Evolutionary conservation across 306 rosid genomes (phyloP).

Genomic region (Ormosia emarginata): DNA sequence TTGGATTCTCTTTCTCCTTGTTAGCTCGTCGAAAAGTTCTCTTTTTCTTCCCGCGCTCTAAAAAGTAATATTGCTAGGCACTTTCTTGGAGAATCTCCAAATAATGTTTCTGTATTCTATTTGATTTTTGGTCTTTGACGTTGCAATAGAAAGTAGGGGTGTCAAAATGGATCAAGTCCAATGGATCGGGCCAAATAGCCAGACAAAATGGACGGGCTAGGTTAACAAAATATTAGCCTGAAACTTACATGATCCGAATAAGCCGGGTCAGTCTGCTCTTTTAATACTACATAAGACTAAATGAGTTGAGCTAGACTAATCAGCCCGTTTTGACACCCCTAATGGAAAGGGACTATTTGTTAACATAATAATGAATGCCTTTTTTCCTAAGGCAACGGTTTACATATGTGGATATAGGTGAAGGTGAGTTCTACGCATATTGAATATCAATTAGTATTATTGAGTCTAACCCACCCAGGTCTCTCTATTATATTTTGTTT

Average conservation of each 20-base stretch:
- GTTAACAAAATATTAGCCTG: too few relatives aligned
- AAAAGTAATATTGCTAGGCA: neutral
- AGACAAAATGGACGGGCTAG: too few relatives aligned
- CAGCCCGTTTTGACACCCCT: too few relatives aligned
- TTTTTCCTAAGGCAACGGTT: conserved; percentile 5
- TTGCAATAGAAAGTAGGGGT: neutral
- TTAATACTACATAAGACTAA: too few relatives aligned
- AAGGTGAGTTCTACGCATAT: neutral
- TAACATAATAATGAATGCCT: neutral
- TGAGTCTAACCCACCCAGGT: too few relatives aligned
- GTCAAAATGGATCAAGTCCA: too few relatives aligned
- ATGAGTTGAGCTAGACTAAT: too few relatives aligned
- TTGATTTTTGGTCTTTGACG: neutral
- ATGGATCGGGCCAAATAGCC: too few relatives aligned
- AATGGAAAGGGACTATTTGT: neutral
- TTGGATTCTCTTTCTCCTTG: conserved; percentile 1
- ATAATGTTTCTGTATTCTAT: neutral
- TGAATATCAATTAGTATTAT: neutral
- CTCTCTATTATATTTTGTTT: too few relatives aligned
- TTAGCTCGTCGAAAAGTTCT: neutral
- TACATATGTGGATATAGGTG: neutral
- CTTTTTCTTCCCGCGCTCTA: neutral
- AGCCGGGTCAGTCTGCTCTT: too few relatives aligned
- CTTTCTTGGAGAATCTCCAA: neutral
- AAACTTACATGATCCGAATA: too few relatives aligned